phyloP scores from a whole-genome alignment of 148 eudicot genomes.

The Silene conica region DNA sequence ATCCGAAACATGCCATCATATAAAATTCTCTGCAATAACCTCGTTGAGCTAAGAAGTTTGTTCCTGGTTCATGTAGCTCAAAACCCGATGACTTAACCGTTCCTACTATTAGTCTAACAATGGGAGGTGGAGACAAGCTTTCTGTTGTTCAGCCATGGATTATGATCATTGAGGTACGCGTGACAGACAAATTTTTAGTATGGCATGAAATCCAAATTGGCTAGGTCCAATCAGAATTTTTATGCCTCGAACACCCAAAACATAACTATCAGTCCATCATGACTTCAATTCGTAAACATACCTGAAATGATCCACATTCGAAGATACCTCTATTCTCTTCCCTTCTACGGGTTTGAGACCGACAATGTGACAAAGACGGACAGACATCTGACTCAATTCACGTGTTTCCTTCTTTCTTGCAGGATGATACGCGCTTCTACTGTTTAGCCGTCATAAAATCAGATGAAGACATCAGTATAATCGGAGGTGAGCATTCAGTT shows the following conservation, averaged over 20 bases:
- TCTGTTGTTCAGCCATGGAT: constrained; percentile 35
- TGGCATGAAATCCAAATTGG: too few relatives aligned
- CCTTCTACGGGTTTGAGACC: too few relatives aligned
- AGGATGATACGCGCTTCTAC: constrained; percentile 37
- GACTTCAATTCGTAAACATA: too few relatives aligned
- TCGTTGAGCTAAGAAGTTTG: constrained; percentile 1
- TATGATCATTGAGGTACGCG: constrained; percentile 27
- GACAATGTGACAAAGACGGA: too few relatives aligned
- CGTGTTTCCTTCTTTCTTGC: constrained; percentile 17
- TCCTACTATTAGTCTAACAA: constrained; percentile 60
- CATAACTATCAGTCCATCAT: too few relatives aligned
- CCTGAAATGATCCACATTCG: too few relatives aligned
- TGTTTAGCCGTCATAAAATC: constrained; percentile 67
- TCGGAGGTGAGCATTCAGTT: constrained; percentile 30
- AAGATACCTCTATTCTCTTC: too few relatives aligned
- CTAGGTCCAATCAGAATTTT: too few relatives aligned
- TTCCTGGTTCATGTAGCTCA: constrained; percentile 39
- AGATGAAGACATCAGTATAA: constrained; percentile 28
- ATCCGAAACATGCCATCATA: neutral
- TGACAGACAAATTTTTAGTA: too few relatives aligned
- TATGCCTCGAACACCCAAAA: too few relatives aligned
- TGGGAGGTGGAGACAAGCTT: constrained; percentile 58
- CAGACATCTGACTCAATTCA: too few relatives aligned
- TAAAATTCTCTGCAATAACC: neutral
- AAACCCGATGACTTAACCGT: constrained; percentile 21